phyloP scores from a whole-genome alignment of 305 asterid genomes.

The Ruellia speciosa region DNA sequence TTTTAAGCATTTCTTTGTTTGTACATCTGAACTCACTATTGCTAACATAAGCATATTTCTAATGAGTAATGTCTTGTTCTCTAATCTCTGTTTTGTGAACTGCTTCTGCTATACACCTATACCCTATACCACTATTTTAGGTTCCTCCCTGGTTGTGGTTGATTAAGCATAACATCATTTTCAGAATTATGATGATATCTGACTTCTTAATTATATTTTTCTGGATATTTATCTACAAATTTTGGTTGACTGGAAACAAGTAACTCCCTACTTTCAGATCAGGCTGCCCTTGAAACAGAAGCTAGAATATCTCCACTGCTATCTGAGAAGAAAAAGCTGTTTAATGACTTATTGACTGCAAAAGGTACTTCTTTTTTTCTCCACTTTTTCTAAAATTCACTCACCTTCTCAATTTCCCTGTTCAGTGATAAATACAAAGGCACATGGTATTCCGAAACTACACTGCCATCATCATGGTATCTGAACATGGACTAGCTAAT shows the following conservation, averaged over 20 bases:
- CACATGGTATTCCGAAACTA: constrained; percentile 15
- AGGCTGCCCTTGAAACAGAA: constrained; percentile 88
- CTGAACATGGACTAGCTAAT: constrained; percentile 24
- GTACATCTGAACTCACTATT: neutral
- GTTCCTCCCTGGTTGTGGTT: constrained; percentile 16
- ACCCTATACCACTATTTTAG: constrained; percentile 32
- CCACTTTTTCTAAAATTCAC: constrained; percentile 17
- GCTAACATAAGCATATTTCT: neutral
- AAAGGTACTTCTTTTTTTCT: constrained; percentile 50
- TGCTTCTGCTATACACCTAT: constrained; percentile 26
- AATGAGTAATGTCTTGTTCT: constrained; percentile 24
- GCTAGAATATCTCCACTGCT: constrained; percentile 73
- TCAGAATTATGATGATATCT: constrained; percentile 19
- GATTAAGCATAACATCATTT: constrained; percentile 13
- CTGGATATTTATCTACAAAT: constrained; percentile 6
- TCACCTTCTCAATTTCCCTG: constrained; percentile 12
- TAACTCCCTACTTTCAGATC: constrained; percentile 52
- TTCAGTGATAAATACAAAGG: constrained; percentile 3
- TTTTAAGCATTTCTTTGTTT: neutral
- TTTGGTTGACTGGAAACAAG: constrained; percentile 23
- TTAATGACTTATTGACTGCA: constrained; percentile 83
- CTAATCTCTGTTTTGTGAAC: constrained; percentile 26
- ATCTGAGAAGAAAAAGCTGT: constrained; percentile 40
- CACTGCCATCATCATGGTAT: constrained; percentile 15
- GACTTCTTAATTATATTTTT: constrained; percentile 1